A percentile compares a stretch with the other conserved stretches of the same genome.
Conservation (phyloP, 1,139 yeast species). For the Pichia sp. region DNA sequence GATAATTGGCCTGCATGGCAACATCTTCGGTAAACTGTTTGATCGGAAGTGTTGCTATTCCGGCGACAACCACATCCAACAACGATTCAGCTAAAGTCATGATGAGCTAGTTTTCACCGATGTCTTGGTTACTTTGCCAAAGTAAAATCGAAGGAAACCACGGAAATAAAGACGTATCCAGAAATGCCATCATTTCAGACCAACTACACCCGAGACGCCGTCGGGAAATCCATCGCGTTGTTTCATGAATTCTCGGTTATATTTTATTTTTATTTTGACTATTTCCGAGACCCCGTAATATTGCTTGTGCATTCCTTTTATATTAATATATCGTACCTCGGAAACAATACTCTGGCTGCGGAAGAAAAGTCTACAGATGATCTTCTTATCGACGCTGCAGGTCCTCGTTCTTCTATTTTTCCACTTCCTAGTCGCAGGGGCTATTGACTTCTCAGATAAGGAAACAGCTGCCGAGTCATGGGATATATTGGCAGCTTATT, state of each 20-base stretch:
- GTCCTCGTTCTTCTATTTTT: background rate
- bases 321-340: too few species aligned
- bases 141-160: background rate
- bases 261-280: background rate
- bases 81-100: conserved; percentile 12
- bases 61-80: conserved; percentile 16
- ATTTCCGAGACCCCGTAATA: too few species aligned
- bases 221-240: background rate
- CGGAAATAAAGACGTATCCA: background rate
- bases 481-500: conserved; percentile 1
- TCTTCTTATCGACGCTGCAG: background rate
- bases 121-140: background rate
- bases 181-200: too few species aligned
- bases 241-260: background rate
- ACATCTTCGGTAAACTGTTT: conserved; percentile 22
- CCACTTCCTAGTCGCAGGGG: background rate
- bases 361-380: background rate
- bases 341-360: too few species aligned
- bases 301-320: too few species aligned
- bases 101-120: background rate
- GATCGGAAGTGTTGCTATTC: conserved; percentile 18
- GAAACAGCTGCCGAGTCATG: background rate
- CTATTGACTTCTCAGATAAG: background rate
- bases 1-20: conserved; percentile 33
- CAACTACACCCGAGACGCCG: background rate